phyloP scores from a whole-genome alignment of 1,284 basidiomycete genomes.

The Pseudozyma flocculosa region DNA sequence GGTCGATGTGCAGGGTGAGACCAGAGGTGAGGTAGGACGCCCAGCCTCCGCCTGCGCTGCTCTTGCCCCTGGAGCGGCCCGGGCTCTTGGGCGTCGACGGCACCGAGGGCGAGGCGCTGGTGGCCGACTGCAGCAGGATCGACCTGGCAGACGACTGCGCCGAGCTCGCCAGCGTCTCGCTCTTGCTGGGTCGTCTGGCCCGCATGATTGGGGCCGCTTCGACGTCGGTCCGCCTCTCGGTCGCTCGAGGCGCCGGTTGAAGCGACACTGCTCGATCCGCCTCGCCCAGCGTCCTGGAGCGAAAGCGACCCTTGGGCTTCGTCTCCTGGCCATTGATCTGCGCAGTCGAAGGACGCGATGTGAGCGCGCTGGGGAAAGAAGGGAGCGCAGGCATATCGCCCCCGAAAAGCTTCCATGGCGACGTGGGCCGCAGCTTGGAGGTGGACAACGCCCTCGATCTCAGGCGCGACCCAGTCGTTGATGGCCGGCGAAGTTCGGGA shows the following conservation, averaged over 20 bases:
- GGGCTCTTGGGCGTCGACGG: slow-evolving; percentile 27
- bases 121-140: slow-evolving; percentile 6
- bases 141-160: slow-evolving; percentile 21
- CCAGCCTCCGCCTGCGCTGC: slow-evolving; percentile 30
- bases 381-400: slow-evolving; percentile 9
- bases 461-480: slow-evolving; percentile 1
- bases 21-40: slow-evolving; percentile 42
- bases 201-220: slow-evolving; percentile 1
- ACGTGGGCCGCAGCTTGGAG: slow-evolving; percentile 24
- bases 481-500: too few relatives aligned
- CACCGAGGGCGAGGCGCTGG: slow-evolving; percentile 19
- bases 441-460: slow-evolving; percentile 29
- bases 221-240: slow-evolving; percentile 2
- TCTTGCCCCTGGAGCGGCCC: slow-evolving; percentile 7
- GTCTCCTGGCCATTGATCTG: slow-evolving; percentile 19
- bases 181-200: slow-evolving; percentile 4
- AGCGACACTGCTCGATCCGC: slow-evolving; percentile 14
- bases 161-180: slow-evolving; percentile 7
- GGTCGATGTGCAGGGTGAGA: slow-evolving; percentile 42
- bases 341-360: slow-evolving; percentile 20
- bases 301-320: slow-evolving; percentile 19
- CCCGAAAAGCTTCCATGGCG: slow-evolving; percentile 4
- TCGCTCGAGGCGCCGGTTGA: background rate
- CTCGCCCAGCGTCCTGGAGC: slow-evolving; percentile 37
- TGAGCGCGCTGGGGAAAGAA: slow-evolving; percentile 3